Evolutionary conservation across 164 flowering plant genomes (phyloP), one percentile per base, ranked within the genome.

Genomic region (Kingdonia uniflora): DNA sequence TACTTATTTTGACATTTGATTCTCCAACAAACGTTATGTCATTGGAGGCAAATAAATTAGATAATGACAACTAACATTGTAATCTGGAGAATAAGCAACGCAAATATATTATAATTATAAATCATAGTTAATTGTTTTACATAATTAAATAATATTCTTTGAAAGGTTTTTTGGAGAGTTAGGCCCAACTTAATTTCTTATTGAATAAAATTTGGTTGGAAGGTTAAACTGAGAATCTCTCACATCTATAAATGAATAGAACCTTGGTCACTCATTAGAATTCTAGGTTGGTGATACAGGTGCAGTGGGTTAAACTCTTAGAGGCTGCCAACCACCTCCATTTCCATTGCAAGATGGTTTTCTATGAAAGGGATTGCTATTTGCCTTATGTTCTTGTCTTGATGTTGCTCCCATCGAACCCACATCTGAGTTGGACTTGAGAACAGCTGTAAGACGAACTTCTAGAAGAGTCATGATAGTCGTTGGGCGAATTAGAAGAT

Each of bases 91-190:
- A n/a, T n/a, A n/a, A n/a, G n/a, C n/a, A n/a, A n/a, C n/a, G n/a
- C n/a, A n/a, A n/a, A n/a, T n/a, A n/a, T n/a, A n/a, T n/a, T n/a
- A n/a, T n/a, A n/a, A n/a, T n/a, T n/a, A n/a, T n/a, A n/a, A n/a
- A n/a, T n/a, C n/a, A n/a, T n/a, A n/a, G n/a, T n/a, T n/a, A n/a
- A n/a, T n/a, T n/a, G n/a, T n/a, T n/a, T n/a, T n/a, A n/a, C n/a
- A n/a, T n/a, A n/a, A n/a, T n/a, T n/a, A n/a, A n/a, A n/a, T n/a
- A n/a, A n/a, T 95, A 73, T 70, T 74, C 62, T 77, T 88, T 29
- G 95, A 95, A 58, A 86, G 70, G 43, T 67, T 73, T 29, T 80
- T 64, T 13, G 92, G 94, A 47, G 87, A 80, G 38, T 80, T 84
- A 60, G 70, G 70, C 47, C 75, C 72, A 56, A 65, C 44, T 42